These are phyloP conservation scores for Effrenium voratum DNA, from an alignment of 73 alveolate genomes.

Conservation along the genomic window DNA sequence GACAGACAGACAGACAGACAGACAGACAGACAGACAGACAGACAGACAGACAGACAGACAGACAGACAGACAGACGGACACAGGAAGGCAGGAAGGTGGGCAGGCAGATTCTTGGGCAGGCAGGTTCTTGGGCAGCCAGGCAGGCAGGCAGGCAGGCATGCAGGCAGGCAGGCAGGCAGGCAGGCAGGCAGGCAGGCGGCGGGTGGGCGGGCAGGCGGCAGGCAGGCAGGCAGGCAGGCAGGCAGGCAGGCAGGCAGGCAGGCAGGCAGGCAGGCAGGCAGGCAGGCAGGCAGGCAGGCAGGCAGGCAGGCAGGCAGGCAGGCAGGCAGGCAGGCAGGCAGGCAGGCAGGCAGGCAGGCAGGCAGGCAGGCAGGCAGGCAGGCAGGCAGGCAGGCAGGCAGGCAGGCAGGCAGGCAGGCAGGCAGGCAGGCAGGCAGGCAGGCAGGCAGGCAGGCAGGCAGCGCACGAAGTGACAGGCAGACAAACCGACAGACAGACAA, in stretches of 20 bases:
- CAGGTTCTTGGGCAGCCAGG: neutral
- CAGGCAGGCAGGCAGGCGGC: neutral
- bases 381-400: neutral
- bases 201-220: neutral
- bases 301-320: neutral
- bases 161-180: neutral
- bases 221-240: neutral
- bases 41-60: too few relatives aligned
- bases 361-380: neutral
- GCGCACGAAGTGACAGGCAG: neutral
- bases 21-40: neutral
- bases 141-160: neutral
- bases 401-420: conserved; percentile 17
- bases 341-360: neutral
- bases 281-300: neutral
- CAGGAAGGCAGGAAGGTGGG: neutral
- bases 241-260: neutral
- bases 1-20: neutral
- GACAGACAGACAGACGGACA: neutral
- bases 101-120: neutral
- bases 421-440: conserved; percentile 13
- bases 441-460: conserved; percentile 17
- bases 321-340: neutral
- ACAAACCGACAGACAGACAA: too few relatives aligned
- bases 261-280: neutral